These are phyloP conservation scores for Hibiscus tridactylites DNA, from an alignment of 345 rosid species.

Conservation along the genomic window DNA sequence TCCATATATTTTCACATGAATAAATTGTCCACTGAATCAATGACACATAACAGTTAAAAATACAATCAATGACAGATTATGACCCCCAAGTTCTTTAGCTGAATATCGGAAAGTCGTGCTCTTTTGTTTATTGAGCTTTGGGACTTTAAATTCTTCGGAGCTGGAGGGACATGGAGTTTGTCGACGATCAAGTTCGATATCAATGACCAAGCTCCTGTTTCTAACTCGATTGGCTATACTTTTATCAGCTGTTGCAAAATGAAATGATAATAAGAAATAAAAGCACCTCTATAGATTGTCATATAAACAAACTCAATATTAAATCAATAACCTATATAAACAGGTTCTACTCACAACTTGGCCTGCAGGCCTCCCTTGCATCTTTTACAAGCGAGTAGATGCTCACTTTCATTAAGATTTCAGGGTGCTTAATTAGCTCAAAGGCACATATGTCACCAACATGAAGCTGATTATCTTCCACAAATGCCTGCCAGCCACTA, in stretches of 20 bases:
- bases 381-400: neutral
- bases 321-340: neutral
- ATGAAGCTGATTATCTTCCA: neutral
- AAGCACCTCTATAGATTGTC: neutral
- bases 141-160: neutral
- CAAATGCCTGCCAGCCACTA: slow-evolving; percentile 1
- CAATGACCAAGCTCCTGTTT: neutral
- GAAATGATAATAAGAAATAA: neutral
- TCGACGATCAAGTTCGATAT: neutral
- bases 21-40: no score
- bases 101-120: neutral
- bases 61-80: neutral
- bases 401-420: neutral
- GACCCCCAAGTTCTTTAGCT: neutral
- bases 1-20: no score
- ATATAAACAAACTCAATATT: neutral
- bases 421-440: neutral
- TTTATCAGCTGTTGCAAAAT: neutral
- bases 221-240: neutral
- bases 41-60: no score
- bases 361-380: neutral
- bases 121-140: neutral
- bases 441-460: slow-evolving; percentile 5
- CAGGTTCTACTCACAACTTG: neutral
- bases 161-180: neutral